phyloP scores from a whole-genome alignment of 148 eudicot species.

The Chenopodium suecicum region DNA sequence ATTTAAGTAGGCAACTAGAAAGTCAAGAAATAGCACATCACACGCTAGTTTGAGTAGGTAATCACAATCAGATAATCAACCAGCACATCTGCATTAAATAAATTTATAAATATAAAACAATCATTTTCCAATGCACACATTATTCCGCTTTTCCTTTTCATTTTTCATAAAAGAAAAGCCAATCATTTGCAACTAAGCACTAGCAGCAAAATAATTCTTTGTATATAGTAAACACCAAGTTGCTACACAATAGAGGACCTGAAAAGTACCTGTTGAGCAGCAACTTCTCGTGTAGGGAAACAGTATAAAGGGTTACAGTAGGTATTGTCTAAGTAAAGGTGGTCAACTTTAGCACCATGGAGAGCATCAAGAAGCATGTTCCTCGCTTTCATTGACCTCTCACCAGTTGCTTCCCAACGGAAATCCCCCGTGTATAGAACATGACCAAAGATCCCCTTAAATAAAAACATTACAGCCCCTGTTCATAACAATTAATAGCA shows the following conservation, averaged over 20 bases:
- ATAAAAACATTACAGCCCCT: slow-evolving; percentile 89
- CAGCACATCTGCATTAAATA: background rate
- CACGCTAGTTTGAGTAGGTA: background rate
- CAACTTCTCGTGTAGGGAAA: slow-evolving; percentile 74
- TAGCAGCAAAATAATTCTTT: background rate
- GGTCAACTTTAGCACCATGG: slow-evolving; percentile 47
- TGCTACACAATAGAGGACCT: background rate
- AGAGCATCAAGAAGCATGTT: slow-evolving; percentile 60
- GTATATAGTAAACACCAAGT: background rate
- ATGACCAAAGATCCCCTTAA: slow-evolving; percentile 72
- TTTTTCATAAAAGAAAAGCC: background rate
- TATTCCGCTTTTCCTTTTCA: background rate
- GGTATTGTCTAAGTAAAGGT: slow-evolving; percentile 74
- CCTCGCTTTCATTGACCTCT: slow-evolving; percentile 48
- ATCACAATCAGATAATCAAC: too few relatives aligned
- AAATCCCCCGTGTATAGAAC: slow-evolving; percentile 88
- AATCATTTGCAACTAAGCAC: background rate
- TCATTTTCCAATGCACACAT: background rate
- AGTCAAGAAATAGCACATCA: background rate
- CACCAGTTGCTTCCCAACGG: slow-evolving; percentile 68
- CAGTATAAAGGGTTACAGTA: slow-evolving; percentile 67
- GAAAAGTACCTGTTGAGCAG: slow-evolving; percentile 60
- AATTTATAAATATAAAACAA: background rate
- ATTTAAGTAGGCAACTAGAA: background rate
- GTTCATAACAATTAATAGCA: slow-evolving; percentile 3